Base-by-base conservation (phyloP, 1,284 basidiomycete species). In the Wolfiporia cocos region DNA sequence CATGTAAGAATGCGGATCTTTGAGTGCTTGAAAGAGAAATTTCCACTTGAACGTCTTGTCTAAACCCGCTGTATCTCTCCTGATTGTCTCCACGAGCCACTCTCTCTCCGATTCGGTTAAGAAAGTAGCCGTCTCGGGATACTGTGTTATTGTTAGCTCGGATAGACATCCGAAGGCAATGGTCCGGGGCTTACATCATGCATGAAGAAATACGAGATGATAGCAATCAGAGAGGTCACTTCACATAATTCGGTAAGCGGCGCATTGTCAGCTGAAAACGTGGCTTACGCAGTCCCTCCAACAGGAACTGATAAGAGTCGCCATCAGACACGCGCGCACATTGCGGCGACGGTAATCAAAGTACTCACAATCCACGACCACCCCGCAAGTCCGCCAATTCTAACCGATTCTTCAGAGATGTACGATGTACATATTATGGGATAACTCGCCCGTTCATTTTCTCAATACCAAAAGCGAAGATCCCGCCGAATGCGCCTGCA, bases 221-320 rank as follows among this genome's bases (percentile, higher is more conserved):
- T 12, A 1, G 65, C 59, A 21, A 71, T 61, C 2, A 65, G 43
- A 15, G 62, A 50, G 4, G 70, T 71, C 14, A 71, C 52, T 4
- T 60, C 39, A 5, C 17, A 23, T 20, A 33, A 14, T 4, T 5
- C 26, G 34, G 21, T 19, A 20, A 11, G 14, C 7, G 20, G 18
- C 10, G 31, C 22, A 5, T 10, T 10, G 17, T 14, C 30, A 4
- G 24, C 19, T 15, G 11, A 17, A 14, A 19, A 7, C 14, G 26
- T 10, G 9, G 15, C 28, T 15, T 19, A 42, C 41, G 24, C 24
- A 42, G 24, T 12, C 69, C 70, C 40, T 73, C 69, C 21, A 50
- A 29, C 5, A 50, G 26, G 43, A 50, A 50, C 46, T 47, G 18
- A 5, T 15, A 3, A 11, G 23, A 34, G 18, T 14, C 11, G 34